Evolutionary conservation across 192 early-diverging fungal genomes (phyloP), one percentile per base, ranked within the genome.

Genomic region (Backusella parvicylindrica): DNA sequence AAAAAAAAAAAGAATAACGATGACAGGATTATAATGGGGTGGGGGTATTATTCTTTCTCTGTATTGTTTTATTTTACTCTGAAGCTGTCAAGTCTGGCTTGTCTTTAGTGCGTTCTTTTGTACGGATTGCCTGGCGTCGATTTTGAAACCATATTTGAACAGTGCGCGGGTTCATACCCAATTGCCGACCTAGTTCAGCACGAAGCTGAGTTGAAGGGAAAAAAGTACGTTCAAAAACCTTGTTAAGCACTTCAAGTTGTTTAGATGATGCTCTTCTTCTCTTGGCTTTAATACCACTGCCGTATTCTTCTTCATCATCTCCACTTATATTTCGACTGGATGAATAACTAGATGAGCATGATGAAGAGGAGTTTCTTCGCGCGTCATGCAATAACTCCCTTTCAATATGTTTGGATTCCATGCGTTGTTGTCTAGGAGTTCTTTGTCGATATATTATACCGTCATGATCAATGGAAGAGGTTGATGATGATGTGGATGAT

Each of bases 91-190:
- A 2, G 28, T 60, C 26, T 23, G 23, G 26, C 26, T 30, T 37
- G 11, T 28, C 28, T 38, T 35, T 65, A 18, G 4, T 15, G 72
- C 70, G 38, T 77, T 77, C 69, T 18, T 64, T 37, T 75, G 88
- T 86, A 33, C 88, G 86, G 43, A 89, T 88, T 65, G 89, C 89
- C 79, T 97, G 95, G 31, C 96, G 89, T 77, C 91, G 91, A 88
- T 98, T 98, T 81, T 98, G 97, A 82, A 98, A 98, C 97, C 97
- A 98, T 64, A 98, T 94, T 84, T 98, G 96, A 21, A 98, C 93
- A 0, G 93, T 94, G 40, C 95, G 90, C 18, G 95, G 94, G 38
- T 91, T 91, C 96, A 98, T 97, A 49, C 90, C 89, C 40, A 95
- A 88, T 64, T 92, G 84, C 68, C 88, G 86, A 70, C 93, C 94